Percentiles rank a stretch among this genome's conserved stretches.
Conservation (phyloP, 2,329 filamentous ascomycete species). For the Xylaria sp. region DNA sequence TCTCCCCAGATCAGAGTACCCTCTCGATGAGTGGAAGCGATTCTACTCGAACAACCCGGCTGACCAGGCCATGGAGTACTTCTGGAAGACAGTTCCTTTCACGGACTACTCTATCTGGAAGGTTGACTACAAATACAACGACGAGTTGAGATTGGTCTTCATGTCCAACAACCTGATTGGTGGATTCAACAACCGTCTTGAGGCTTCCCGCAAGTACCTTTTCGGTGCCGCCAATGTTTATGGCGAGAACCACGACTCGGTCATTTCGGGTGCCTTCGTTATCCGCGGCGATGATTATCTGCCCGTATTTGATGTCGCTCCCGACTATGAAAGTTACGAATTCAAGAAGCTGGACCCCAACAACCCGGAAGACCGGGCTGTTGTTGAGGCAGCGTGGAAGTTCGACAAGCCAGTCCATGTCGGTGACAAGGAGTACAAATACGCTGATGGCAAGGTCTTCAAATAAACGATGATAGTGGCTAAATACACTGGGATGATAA, state of each 20-base stretch:
- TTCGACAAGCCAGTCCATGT: constrained; percentile 88
- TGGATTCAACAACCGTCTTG: constrained; percentile 97
- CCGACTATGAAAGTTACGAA: constrained; percentile 95
- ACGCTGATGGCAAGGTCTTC: constrained; percentile 97
- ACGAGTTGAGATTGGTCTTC: constrained; percentile 96
- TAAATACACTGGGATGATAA: constrained; percentile 41
- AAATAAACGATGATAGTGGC: constrained; percentile 73
- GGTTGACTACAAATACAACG: constrained; percentile 98
- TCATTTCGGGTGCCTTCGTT: constrained; percentile 94
- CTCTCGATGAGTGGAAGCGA: constrained; percentile 98
- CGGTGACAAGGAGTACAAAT: constrained; percentile 88
- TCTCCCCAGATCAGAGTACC: constrained; percentile 81
- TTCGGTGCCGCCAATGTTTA: constrained; percentile 93
- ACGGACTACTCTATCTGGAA: constrained; percentile 97
- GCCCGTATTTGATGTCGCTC: constrained; percentile 94
- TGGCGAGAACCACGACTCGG: constrained; percentile 86
- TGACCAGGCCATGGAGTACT: constrained; percentile 88
- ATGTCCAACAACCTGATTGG: constrained; percentile 99
- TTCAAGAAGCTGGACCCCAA: constrained; percentile 96
- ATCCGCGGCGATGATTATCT: constrained; percentile 88
- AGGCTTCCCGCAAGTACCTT: constrained; percentile 97
- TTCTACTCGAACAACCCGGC: constrained; percentile 98
- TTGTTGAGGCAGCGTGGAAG: constrained; percentile 87
- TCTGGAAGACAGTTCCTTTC: constrained; percentile 96
- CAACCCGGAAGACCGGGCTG: constrained; percentile 85